Percentiles rank a stretch among this genome's conserved stretches.
phyloP scores from a whole-genome alignment of 1,284 basidiomycete species.

The Austropuccinia psidii region DNA sequence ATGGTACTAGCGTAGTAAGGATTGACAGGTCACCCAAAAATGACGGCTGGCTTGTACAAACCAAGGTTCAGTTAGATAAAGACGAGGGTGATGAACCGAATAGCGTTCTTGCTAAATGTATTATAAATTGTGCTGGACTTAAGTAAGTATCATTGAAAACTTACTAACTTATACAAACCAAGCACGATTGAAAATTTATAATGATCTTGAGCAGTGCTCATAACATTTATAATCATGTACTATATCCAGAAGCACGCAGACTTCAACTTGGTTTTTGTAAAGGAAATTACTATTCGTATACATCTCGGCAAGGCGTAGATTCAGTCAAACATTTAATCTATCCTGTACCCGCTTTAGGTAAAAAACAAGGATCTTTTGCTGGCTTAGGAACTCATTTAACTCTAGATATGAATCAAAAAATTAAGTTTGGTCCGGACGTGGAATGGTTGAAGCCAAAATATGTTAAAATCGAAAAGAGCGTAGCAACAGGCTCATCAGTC shows the following conservation, averaged over 20 bases:
- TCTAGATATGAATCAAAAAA: constrained; percentile 73
- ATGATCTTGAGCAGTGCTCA: constrained; percentile 24
- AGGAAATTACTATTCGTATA: constrained; percentile 47
- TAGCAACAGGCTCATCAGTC: no score
- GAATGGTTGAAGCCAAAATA: constrained; percentile 64
- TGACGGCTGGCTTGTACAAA: constrained; percentile 56
- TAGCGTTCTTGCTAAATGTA: constrained; percentile 67
- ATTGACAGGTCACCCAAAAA: constrained; percentile 57
- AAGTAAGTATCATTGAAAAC: constrained; percentile 48
- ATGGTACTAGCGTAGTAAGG: constrained; percentile 76
- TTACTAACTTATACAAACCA: no score
- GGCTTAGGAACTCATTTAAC: constrained; percentile 80
- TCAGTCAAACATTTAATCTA: constrained; percentile 73
- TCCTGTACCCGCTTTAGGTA: constrained; percentile 59
- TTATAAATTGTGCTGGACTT: constrained; percentile 84
- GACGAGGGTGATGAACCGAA: constrained; percentile 48
- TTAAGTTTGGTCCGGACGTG: constrained; percentile 88
- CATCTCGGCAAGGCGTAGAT: constrained; percentile 56
- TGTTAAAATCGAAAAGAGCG: not conserved
- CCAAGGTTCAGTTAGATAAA: constrained; percentile 42
- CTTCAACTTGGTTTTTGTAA: constrained; percentile 41
- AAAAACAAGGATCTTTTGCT: constrained; percentile 45
- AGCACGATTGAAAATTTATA: not conserved
- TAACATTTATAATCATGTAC: constrained; percentile 41
- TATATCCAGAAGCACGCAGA: constrained; percentile 34